Evolutionary conservation across 768 basidiomycete species (phyloP).

Genomic region (Hysterangium stoloniferum): DNA sequence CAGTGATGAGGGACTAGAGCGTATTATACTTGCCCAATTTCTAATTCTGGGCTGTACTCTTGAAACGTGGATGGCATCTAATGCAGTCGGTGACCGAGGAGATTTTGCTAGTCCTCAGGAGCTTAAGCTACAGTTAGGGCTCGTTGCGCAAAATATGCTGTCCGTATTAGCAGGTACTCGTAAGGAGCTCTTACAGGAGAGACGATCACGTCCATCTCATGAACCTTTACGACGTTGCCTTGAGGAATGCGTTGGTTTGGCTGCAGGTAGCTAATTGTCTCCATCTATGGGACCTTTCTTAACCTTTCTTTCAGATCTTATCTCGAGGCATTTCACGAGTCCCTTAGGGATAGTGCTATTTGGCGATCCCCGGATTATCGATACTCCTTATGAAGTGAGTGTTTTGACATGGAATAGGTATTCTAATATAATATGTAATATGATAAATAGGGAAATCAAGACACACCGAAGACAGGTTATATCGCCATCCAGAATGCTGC

Average conservation of each 20-base stretch:
- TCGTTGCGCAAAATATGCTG: slow-evolving; percentile 1
- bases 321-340: slow-evolving; percentile 26
- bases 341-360: slow-evolving; percentile 35
- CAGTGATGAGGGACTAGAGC: slow-evolving; percentile 36
- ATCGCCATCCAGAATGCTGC: neutral
- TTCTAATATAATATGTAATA: neutral
- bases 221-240: slow-evolving; percentile 34
- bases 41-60: slow-evolving; percentile 47
- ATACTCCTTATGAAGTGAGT: slow-evolving; percentile 22
- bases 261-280: slow-evolving; percentile 27
- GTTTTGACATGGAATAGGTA: slow-evolving; percentile 25
- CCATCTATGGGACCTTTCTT: neutral
- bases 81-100: slow-evolving; percentile 30
- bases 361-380: slow-evolving; percentile 29
- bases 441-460: neutral
- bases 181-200: neutral
- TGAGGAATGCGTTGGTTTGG: slow-evolving; percentile 32
- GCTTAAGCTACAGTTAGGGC: slow-evolving; percentile 35
- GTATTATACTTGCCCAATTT: slow-evolving; percentile 42
- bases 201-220: slow-evolving; percentile 31
- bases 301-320: neutral
- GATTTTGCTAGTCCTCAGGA: slow-evolving; percentile 38
- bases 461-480: neutral
- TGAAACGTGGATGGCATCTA: slow-evolving; percentile 48
- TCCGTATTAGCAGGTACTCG: slow-evolving; percentile 3